Evolutionary conservation across 2,329 filamentous ascomycete genomes (phyloP), one percentile per base, ranked within the genome.

Genomic region (Tolypocladium tropicale): DNA sequence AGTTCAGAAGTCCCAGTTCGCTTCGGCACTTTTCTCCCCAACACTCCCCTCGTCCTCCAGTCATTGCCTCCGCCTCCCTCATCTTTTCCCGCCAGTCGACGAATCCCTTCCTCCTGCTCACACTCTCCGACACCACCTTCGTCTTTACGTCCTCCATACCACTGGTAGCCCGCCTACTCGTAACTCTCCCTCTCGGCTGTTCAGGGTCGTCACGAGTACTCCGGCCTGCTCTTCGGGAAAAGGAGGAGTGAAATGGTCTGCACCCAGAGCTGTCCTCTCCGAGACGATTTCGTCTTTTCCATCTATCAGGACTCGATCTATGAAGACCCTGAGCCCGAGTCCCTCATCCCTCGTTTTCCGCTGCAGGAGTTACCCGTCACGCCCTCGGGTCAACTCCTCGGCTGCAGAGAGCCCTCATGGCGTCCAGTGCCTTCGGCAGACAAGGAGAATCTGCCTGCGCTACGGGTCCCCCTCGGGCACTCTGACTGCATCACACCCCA

Each of bases 361-460:
- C 64, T 70, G 2, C 60, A 61, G 43, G 62, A 68, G 23, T 63
- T 70, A 37, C 56, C 62, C 34, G 58, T 65, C 32, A 61, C 62
- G 3, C 48, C 61, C 16, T 56, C 54, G 4, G 67, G 67, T 30
- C 52, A 52, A 32, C 57, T 68, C 43, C 56, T 60, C 18, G 49
- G 56, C 34, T 48, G 46, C 52, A 62, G 67, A 50, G 54, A 57
- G 46, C 61, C 61, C 37, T 60, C 60, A 7, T 55, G 58, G 7
- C 59, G 63, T 16, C 63, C 64, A 4, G 41, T 65, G 21, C 66
- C 68, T 30, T 63, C 64, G 3, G 30, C 52, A 12, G 65, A 64
- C 54, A 63, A 65, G 56, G 67, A 70, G 55, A 70, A 70, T 25
- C n/a, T 58, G 5, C 46, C 56, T 2, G 64, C 63, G 9, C 46